Conservation (phyloP, 2,329 filamentous ascomycete species). For the Botrytis deweyae region DNA sequence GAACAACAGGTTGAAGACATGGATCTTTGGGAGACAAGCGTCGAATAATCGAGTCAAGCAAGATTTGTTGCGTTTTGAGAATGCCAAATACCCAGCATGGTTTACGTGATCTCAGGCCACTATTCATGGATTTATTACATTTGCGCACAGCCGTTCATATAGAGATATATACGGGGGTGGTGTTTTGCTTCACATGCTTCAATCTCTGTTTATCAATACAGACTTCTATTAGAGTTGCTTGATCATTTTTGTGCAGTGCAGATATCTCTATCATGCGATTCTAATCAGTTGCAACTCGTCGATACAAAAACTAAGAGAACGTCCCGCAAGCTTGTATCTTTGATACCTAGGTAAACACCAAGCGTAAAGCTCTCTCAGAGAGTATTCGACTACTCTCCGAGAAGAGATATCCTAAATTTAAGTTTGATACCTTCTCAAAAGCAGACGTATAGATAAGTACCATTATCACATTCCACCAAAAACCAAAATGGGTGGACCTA, state of each 20-base stretch:
- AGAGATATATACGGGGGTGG: background rate
- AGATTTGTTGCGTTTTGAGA: background rate
- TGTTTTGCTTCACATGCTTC: background rate
- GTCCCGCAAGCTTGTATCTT: background rate
- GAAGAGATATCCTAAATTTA: background rate
- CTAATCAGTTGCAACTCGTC: background rate
- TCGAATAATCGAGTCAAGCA: slow-evolving; percentile 47
- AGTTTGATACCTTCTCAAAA: background rate
- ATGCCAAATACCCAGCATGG: background rate
- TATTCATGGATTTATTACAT: background rate
- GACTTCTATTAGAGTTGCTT: background rate
- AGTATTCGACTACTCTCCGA: background rate
- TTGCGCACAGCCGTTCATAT: background rate
- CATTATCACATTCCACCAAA: background rate
- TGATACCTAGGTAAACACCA: background rate
- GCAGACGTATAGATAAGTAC: background rate
- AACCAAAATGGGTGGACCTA: background rate
- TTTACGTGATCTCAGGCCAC: background rate
- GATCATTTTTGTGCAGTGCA: background rate
- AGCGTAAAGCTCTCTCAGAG: background rate
- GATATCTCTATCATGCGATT: background rate
- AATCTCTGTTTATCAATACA: background rate
- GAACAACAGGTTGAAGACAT: slow-evolving; percentile 55
- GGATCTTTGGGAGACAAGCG: slow-evolving; percentile 58
- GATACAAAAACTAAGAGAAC: too few species aligned